phyloP scores from a whole-genome alignment of 2,329 filamentous ascomycete species.

The Xylariomycetidae sp. region DNA sequence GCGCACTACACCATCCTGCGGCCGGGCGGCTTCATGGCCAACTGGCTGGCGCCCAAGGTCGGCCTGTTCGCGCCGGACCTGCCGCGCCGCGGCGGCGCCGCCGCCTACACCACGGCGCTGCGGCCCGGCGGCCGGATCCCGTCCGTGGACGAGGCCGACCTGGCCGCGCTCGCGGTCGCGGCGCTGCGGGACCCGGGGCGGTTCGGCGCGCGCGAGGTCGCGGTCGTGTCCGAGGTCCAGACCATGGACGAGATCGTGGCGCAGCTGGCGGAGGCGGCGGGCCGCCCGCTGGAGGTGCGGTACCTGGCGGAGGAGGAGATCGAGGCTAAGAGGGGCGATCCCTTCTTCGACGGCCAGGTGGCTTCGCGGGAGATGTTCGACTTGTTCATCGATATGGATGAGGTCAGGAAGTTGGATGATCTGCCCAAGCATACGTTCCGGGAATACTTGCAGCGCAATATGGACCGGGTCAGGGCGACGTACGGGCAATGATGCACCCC shows the following conservation, averaged over 20 bases:
- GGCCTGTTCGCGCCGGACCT: slow-evolving; percentile 6
- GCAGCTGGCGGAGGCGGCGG: slow-evolving; percentile 28
- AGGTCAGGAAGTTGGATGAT: slow-evolving; percentile 28
- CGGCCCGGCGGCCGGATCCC: slow-evolving; percentile 8
- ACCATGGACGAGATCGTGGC: slow-evolving; percentile 29
- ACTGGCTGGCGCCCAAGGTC: slow-evolving; percentile 17
- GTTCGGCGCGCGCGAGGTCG: slow-evolving; percentile 35
- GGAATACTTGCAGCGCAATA: slow-evolving; percentile 37
- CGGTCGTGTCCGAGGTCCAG: slow-evolving; percentile 32
- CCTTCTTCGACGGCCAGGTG: slow-evolving; percentile 33
- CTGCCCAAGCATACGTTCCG: slow-evolving; percentile 36
- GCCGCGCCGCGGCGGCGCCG: slow-evolving; percentile 6
- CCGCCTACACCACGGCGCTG: slow-evolving; percentile 10
- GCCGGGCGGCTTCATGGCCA: slow-evolving; percentile 14
- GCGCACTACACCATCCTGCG: slow-evolving; percentile 14
- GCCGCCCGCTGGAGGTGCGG: slow-evolving; percentile 29
- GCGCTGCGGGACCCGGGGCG: slow-evolving; percentile 28
- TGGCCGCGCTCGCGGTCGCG: slow-evolving; percentile 12
- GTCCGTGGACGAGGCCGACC: slow-evolving; percentile 13
- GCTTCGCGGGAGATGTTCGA: slow-evolving; percentile 28
- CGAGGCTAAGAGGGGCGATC: slow-evolving; percentile 29
- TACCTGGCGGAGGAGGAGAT: slow-evolving; percentile 37
- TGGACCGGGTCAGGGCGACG: slow-evolving; percentile 23
- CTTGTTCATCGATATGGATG: slow-evolving; percentile 31
- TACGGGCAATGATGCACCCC: no score